These are phyloP conservation scores for Ogataea populi-albae DNA, from an alignment of 805 yeast genomes.

Conservation along the genomic window DNA sequence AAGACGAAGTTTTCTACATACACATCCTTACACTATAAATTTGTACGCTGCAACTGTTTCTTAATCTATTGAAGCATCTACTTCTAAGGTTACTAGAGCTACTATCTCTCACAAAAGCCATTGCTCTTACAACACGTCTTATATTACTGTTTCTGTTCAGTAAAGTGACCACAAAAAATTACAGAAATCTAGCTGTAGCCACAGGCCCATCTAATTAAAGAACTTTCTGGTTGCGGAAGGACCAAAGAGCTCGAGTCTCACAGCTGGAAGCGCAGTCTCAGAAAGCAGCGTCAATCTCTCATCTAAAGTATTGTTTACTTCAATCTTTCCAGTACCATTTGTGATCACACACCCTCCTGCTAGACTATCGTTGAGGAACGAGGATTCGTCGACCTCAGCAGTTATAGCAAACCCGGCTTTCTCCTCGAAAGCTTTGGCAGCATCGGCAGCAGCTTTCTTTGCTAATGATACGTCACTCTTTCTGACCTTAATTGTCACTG, in stretches of 20 bases:
- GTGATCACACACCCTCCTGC: constrained; percentile 85
- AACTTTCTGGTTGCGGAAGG: constrained; percentile 83
- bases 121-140: no score
- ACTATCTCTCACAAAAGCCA: no score
- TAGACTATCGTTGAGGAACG: constrained; percentile 56
- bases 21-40: no score
- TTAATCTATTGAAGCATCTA: no score
- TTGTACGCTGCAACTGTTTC: no score
- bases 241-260: constrained; percentile 87
- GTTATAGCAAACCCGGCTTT: constrained; percentile 57
- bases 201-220: constrained; percentile 56
- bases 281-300: constrained; percentile 85
- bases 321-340: constrained; percentile 76
- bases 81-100: no score
- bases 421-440: constrained; percentile 60
- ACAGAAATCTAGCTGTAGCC: not conserved
- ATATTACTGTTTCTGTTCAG: not conserved
- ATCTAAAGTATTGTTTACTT: constrained; percentile 88
- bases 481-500: constrained; percentile 63
- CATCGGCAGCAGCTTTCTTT: constrained; percentile 57
- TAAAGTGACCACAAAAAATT: constrained; percentile 2
- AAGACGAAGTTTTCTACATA: no score
- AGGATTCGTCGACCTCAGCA: constrained; percentile 52
- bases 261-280: constrained; percentile 86
- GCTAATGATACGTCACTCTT: constrained; percentile 61